These are phyloP conservation scores for Hericium erinaceus DNA, from an alignment of 768 basidiomycete species.

Conservation along the genomic window DNA sequence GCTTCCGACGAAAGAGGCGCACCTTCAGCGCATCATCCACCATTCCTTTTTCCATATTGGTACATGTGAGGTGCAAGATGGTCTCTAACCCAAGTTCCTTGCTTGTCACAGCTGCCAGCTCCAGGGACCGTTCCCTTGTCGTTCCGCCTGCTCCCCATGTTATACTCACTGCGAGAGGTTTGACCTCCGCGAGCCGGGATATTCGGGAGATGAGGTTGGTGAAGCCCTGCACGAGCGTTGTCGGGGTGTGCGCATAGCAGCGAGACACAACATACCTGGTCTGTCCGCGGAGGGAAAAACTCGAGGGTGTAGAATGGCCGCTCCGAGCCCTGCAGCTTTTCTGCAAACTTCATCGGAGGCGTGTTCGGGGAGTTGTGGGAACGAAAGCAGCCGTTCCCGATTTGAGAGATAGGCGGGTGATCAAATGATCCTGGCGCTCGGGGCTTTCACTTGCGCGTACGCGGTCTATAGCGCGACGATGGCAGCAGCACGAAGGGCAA, in stretches of 20 bases:
- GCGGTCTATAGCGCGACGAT: background rate
- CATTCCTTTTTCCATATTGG: conserved; percentile 87
- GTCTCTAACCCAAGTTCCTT: conserved; percentile 72
- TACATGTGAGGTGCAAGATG: conserved; percentile 92
- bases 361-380: background rate
- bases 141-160: conserved; percentile 98
- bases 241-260: conserved; percentile 1
- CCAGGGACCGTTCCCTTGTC: conserved; percentile 80
- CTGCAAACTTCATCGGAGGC: conserved; percentile 56
- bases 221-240: conserved; percentile 53
- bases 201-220: conserved; percentile 87
- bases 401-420: background rate
- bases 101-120: conserved; percentile 75
- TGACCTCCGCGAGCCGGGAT: conserved; percentile 63
- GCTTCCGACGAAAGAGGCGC: conserved; percentile 17
- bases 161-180: conserved; percentile 80
- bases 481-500: background rate
- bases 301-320: conserved; percentile 80
- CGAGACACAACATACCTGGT: conserved; percentile 44
- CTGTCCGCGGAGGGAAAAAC: conserved; percentile 94
- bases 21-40: conserved; percentile 84
- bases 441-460: background rate
- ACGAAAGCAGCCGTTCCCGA: background rate
- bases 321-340: conserved; percentile 45
- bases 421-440: background rate